phyloP scores from a whole-genome alignment of 2,329 filamentous ascomycete species.

The Arthrobotrys sinensis region DNA sequence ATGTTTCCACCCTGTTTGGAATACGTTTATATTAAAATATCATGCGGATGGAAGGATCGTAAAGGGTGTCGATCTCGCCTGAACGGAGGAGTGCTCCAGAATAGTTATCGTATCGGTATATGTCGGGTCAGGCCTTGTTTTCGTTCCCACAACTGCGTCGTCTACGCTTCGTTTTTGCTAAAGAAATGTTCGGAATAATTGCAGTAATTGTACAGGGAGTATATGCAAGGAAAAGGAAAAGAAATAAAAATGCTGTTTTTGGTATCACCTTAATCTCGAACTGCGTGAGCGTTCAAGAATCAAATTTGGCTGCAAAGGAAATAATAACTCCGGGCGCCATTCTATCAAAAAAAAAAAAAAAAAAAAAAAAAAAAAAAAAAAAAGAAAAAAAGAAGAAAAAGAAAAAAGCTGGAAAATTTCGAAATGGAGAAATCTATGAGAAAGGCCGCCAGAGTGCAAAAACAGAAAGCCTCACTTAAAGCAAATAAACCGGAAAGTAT shows the following conservation, averaged over 20 bases:
- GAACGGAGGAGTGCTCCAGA: conserved; percentile 53
- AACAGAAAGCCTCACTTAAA: conserved; percentile 53
- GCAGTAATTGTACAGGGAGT: conserved; percentile 60
- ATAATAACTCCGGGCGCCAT: conserved; percentile 60
- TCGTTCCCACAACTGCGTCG: conserved; percentile 33
- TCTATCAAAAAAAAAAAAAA: conserved; percentile 6
- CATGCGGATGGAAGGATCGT: conserved; percentile 57
- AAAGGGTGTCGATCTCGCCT: conserved; percentile 54
- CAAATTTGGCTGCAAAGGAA: conserved; percentile 49
- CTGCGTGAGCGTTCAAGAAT: conserved; percentile 57
- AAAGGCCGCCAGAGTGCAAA: conserved; percentile 2
- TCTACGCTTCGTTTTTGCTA: conserved; percentile 31
- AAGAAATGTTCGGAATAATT: conserved; percentile 45
- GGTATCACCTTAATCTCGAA: conserved; percentile 58
- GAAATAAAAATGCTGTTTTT: conserved; percentile 47
- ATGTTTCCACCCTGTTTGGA: conserved; percentile 38
- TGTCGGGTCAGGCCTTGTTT: conserved; percentile 56
- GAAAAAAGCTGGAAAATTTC: conserved; percentile 3
- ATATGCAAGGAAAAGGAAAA: conserved; percentile 41
- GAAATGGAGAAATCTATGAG: conserved; percentile 39
- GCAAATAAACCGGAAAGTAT: conserved; percentile 24
- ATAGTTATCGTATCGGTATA: conserved; percentile 58
- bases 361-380: too few species aligned
- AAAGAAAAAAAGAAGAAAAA: too few species aligned
- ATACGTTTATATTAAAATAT: conserved; percentile 40